A percentile compares a stretch with the other conserved stretches of the same genome.
phyloP scores from a whole-genome alignment of 139 green algal genomes.

The Nannochloris sp. region DNA sequence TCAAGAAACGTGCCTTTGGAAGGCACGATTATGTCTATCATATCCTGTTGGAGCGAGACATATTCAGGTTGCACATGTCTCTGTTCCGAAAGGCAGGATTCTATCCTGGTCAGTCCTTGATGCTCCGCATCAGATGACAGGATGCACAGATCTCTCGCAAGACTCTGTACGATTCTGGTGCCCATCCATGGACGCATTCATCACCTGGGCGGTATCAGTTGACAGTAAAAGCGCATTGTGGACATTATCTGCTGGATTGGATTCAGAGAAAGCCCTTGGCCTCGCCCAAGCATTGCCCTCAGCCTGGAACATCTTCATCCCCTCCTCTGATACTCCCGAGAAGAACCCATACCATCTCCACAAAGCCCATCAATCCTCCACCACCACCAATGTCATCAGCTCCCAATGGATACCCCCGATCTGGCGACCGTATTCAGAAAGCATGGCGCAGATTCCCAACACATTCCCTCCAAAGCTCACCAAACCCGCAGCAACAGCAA shows the following conservation, averaged over 20 bases:
- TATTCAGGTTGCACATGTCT: conserved; percentile 8
- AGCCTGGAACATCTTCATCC: no score
- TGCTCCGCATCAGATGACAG: background rate
- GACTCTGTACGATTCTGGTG: no score
- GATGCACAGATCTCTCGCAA: background rate
- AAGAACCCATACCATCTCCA: background rate
- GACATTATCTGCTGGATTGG: no score
- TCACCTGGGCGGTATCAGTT: no score
- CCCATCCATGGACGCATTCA: no score
- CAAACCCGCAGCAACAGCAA: background rate
- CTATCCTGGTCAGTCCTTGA: background rate
- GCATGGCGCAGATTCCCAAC: conserved; percentile 18
- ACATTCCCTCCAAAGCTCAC: conserved; percentile 25
- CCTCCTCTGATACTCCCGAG: no score
- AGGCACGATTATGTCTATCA: no score
- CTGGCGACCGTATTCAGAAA: conserved; percentile 16
- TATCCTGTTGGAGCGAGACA: no score
- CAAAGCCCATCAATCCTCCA: background rate
- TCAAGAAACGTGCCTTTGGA: conserved; percentile 4
- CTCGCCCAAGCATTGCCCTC: no score
- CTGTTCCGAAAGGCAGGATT: background rate
- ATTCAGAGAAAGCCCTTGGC: no score
- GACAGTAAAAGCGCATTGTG: no score
- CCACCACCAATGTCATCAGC: background rate
- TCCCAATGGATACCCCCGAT: conserved; percentile 18